Conservation (phyloP, 345 rosid genomes). For the Pistacia atlantica region DNA sequence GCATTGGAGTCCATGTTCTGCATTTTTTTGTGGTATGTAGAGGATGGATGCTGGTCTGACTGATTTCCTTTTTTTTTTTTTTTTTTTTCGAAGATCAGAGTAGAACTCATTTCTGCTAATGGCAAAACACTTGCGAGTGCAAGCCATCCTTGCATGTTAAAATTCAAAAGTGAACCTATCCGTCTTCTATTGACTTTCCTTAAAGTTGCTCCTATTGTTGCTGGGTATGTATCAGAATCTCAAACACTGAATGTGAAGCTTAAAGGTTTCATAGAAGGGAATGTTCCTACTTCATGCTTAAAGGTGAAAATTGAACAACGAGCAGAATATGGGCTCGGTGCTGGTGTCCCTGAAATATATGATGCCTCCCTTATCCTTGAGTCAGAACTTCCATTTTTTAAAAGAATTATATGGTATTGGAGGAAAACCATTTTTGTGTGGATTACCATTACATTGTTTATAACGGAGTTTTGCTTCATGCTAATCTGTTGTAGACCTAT, state of each 20-base stretch:
- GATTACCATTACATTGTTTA: slow-evolving; percentile 47
- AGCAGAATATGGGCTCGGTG: slow-evolving; percentile 63
- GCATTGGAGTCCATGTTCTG: not conserved
- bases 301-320: slow-evolving; percentile 66
- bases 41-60: not conserved
- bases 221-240: slow-evolving; percentile 78
- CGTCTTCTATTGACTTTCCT: slow-evolving; percentile 64
- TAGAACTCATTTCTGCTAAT: slow-evolving; percentile 59
- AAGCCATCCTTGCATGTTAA: slow-evolving; percentile 73
- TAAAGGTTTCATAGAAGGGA: slow-evolving; percentile 59
- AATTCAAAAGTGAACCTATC: slow-evolving; percentile 74
- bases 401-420: slow-evolving; percentile 76
- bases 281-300: slow-evolving; percentile 65
- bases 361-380: slow-evolving; percentile 60
- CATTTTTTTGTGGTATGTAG: not conserved
- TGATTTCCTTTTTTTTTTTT: not conserved
- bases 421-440: slow-evolving; percentile 69
- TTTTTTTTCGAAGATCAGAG: slow-evolving; percentile 66
- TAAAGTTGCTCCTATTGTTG: slow-evolving; percentile 64
- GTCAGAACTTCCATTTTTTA: slow-evolving; percentile 59
- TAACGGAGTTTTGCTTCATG: slow-evolving; percentile 40
- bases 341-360: slow-evolving; percentile 81
- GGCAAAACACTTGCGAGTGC: slow-evolving; percentile 63
- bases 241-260: slow-evolving; percentile 64
- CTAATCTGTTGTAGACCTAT: slow-evolving; percentile 59